Conservation (phyloP, 148 eudicot species). For the Cornus florida region DNA sequence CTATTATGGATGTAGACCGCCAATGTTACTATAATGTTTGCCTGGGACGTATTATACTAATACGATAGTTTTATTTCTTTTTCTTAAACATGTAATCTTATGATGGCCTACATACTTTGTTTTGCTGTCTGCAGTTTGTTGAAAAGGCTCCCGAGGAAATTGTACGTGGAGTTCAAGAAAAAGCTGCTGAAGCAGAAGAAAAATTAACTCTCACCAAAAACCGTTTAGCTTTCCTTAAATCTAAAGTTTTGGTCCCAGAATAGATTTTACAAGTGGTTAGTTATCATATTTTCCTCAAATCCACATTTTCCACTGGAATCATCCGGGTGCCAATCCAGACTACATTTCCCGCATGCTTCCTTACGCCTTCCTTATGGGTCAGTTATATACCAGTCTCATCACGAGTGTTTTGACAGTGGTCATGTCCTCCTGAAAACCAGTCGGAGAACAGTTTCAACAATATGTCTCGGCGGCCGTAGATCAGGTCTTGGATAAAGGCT, state of each 20-base stretch:
- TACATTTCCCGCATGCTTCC: no score
- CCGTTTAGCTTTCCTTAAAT: constrained; percentile 75
- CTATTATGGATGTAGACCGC: no score
- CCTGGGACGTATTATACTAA: not conserved
- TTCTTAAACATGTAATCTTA: not conserved
- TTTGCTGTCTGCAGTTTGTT: constrained; percentile 54
- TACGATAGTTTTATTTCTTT: not conserved
- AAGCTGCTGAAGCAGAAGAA: constrained; percentile 83
- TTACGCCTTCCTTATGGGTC: no score
- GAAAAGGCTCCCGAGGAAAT: constrained; percentile 92
- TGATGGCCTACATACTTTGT: not conserved
- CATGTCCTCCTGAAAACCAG: no score
- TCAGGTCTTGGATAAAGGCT: no score
- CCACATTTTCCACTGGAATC: not conserved
- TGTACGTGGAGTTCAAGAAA: constrained; percentile 68
- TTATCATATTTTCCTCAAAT: not conserved
- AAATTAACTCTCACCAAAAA: constrained; percentile 73
- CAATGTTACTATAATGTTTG: no score
- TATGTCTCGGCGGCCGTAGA: no score
- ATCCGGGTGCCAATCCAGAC: no score
- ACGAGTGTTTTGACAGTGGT: no score
- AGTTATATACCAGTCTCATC: no score
- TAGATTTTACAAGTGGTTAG: constrained; percentile 3
- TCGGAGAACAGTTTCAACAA: no score
- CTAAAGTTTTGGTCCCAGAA: constrained; percentile 56